Percentiles rank a stretch among this genome's conserved stretches.
Evolutionary conservation across 148 eudicot species (phyloP).

Genomic region (Diospyros lotus): DNA sequence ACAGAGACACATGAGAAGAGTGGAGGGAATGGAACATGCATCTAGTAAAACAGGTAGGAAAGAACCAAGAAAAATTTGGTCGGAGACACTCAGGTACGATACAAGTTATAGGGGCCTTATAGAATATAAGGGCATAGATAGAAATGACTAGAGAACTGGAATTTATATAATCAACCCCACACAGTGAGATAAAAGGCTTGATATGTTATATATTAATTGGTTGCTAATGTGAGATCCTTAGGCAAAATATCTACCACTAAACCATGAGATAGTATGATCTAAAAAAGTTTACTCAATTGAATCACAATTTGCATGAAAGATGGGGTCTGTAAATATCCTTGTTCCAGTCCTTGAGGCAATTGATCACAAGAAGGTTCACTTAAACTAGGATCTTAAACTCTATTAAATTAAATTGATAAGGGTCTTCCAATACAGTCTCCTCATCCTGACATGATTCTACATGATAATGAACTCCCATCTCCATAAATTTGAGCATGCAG

Average conservation of each 20-base stretch:
- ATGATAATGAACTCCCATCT: neutral
- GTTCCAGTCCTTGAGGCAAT: neutral
- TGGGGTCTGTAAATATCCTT: neutral
- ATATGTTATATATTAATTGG: neutral
- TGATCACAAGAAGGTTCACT: conserved; percentile 6
- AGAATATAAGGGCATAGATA: too few species aligned
- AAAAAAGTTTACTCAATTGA: neutral
- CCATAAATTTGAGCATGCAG: neutral
- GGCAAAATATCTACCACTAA: neutral
- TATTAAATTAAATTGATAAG: neutral
- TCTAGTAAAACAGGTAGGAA: too few species aligned
- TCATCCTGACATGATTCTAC: too few species aligned
- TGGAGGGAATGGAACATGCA: too few species aligned
- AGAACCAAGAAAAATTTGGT: too few species aligned
- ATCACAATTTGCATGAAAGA: neutral
- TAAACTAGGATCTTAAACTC: neutral
- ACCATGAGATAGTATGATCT: neutral
- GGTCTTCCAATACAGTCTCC: neutral
- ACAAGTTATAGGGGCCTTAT: too few species aligned
- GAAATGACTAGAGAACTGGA: too few species aligned
- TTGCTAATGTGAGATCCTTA: neutral
- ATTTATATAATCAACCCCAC: too few species aligned
- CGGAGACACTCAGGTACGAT: too few species aligned
- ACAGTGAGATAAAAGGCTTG: too few species aligned
- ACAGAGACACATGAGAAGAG: too few species aligned